phyloP scores from a whole-genome alignment of 2,329 filamentous ascomycete species.

The Epichloe amarillans region DNA sequence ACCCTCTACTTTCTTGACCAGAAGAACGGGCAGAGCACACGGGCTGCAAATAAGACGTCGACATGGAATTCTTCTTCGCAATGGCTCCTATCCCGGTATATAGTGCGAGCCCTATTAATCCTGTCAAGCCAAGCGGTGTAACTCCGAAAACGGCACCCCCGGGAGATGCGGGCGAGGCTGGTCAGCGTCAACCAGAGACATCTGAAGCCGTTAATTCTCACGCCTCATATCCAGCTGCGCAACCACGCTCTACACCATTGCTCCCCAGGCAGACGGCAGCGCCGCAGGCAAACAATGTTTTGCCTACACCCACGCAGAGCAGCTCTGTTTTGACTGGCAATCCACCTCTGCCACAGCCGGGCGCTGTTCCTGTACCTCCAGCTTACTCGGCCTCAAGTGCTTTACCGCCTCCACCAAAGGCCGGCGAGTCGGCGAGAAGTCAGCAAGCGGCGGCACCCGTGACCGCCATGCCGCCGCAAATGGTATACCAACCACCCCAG shows the following conservation, averaged over 20 bases:
- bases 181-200: constrained; percentile 3
- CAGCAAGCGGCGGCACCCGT: constrained; percentile 17
- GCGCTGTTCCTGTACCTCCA: constrained; percentile 35
- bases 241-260: constrained; percentile 32
- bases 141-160: constrained; percentile 29
- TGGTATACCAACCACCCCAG: constrained; percentile 36
- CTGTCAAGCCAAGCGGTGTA: constrained; percentile 36
- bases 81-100: constrained; percentile 52
- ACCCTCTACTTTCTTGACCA: background rate
- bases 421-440: constrained; percentile 28
- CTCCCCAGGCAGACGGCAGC: constrained; percentile 30
- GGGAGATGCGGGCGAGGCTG: background rate
- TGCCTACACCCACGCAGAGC: constrained; percentile 30
- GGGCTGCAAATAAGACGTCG: background rate
- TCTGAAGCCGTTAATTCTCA: constrained; percentile 7
- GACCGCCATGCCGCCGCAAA: constrained; percentile 29
- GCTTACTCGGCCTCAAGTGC: constrained; percentile 8
- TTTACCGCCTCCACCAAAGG: constrained; percentile 37
- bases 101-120: constrained; percentile 44
- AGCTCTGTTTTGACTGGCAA: constrained; percentile 14
- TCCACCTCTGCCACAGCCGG: constrained; percentile 44
- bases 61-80: constrained; percentile 7
- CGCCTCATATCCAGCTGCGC: constrained; percentile 25
- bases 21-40: background rate
- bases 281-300: constrained; percentile 20